Percentiles rank a stretch among this genome's conserved stretches.
These are phyloP conservation scores for Dictyostelium intermedium DNA, from an alignment of 78 protist genomes.

Conservation along the genomic window DNA sequence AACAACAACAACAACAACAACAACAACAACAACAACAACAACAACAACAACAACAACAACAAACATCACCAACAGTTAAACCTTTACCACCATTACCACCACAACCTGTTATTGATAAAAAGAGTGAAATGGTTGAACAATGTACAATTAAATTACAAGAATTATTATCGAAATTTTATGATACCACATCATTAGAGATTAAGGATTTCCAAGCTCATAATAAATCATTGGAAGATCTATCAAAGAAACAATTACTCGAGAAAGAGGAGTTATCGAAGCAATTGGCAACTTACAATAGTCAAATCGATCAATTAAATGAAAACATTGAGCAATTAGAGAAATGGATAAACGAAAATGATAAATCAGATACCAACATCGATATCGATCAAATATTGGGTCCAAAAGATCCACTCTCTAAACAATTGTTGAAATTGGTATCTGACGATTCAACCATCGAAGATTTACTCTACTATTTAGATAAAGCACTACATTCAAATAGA, in stretches of 20 bases:
- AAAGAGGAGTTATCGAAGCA: background rate
- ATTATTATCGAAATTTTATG: conserved; percentile 39
- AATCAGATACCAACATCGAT: conserved; percentile 1
- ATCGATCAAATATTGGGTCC: conserved; percentile 34
- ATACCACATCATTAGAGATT: conserved; percentile 23
- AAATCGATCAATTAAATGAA: conserved; percentile 9
- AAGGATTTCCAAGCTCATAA: conserved; percentile 1
- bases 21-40: background rate
- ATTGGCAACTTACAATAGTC: background rate
- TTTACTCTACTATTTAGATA: conserved; percentile 54
- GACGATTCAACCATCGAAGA: conserved; percentile 68
- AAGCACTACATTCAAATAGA: conserved; percentile 47
- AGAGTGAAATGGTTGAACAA: background rate
- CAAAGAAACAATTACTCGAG: background rate
- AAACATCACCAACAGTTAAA: background rate
- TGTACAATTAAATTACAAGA: conserved; percentile 65
- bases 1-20: background rate
- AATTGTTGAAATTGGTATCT: conserved; percentile 40
- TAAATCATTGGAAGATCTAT: background rate
- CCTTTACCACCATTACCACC: conserved; percentile 11
- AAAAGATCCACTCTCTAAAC: conserved; percentile 29
- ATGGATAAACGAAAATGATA: conserved; percentile 46
- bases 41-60: background rate
- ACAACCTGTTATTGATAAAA: background rate
- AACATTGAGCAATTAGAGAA: conserved; percentile 7